phyloP scores from a whole-genome alignment of 2,329 filamentous ascomycete species.

The Venturia pyrina region DNA sequence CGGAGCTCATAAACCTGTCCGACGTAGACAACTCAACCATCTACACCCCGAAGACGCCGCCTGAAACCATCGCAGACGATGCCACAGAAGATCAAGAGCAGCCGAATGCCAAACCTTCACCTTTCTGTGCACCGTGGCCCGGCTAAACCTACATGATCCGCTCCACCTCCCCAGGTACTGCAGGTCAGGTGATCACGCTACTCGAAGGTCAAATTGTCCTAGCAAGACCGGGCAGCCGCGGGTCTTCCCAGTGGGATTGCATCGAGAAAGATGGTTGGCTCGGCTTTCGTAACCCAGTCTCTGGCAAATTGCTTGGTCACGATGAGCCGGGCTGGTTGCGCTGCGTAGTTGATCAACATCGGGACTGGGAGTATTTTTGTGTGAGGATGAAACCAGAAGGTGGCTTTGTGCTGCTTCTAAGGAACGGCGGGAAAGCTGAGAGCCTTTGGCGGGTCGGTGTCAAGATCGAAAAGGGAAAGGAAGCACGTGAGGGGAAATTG shows the following conservation, averaged over 20 bases:
- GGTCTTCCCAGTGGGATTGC: constrained; percentile 28
- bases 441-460: constrained; percentile 22
- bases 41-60: constrained; percentile 11
- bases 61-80: constrained; percentile 10
- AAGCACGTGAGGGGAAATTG: constrained; percentile 12
- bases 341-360: constrained; percentile 18
- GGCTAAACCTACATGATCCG: constrained; percentile 25
- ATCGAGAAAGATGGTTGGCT: constrained; percentile 29
- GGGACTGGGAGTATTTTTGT: constrained; percentile 23
- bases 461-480: constrained; percentile 7
- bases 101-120: not conserved
- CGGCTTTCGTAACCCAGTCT: constrained; percentile 28
- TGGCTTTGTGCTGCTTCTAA: constrained; percentile 25
- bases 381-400: constrained; percentile 21
- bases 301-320: constrained; percentile 26
- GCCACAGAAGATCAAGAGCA: constrained; percentile 3
- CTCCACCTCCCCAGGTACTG: constrained; percentile 14
- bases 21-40: constrained; percentile 9
- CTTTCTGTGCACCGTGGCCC: constrained; percentile 18
- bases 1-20: not conserved
- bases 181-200: constrained; percentile 23
- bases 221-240: constrained; percentile 18
- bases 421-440: constrained; percentile 15
- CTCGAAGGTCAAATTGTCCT: constrained; percentile 22
- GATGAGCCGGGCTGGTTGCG: constrained; percentile 15